Evolutionary conservation across 1,284 basidiomycete genomes (phyloP).

Genomic region (Heterobasidion irregulare): DNA sequence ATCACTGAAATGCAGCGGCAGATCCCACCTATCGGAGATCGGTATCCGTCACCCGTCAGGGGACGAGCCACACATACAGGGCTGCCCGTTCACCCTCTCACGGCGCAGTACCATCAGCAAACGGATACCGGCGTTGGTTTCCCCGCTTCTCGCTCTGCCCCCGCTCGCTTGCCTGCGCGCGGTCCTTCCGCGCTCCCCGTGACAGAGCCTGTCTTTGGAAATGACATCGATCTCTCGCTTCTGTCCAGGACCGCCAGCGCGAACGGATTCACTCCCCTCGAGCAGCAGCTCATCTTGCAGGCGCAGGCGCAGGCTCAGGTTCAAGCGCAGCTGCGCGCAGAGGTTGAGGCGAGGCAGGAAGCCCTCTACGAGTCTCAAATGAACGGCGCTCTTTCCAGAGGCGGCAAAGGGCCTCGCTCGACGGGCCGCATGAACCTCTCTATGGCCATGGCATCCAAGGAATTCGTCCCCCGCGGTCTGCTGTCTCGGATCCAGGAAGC

Average conservation of each 20-base stretch:
- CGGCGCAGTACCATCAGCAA: conserved; percentile 6
- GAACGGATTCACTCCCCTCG: conserved; percentile 57
- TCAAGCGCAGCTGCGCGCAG: conserved; percentile 15
- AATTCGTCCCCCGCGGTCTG: conserved; percentile 12
- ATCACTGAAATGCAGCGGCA: conserved; percentile 8
- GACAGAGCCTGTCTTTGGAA: conserved; percentile 7
- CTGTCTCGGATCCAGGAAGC: conserved; percentile 4
- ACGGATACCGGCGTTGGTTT: not conserved
- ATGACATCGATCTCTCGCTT: conserved; percentile 12
- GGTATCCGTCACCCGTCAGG: not conserved
- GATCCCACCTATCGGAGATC: not conserved
- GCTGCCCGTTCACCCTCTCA: conserved; percentile 12
- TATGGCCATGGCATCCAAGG: conserved; percentile 8
- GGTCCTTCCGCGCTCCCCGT: not conserved
- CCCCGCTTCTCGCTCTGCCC: conserved; percentile 1
- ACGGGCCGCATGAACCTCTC: conserved; percentile 6
- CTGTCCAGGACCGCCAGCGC: conserved; percentile 13
- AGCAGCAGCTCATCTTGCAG: conserved; percentile 55
- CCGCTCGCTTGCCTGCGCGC: conserved; percentile 5
- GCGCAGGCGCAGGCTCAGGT: conserved; percentile 21
- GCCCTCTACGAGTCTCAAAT: conserved; percentile 8
- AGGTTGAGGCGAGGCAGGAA: conserved; percentile 8
- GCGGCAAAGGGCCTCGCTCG: conserved; percentile 2
- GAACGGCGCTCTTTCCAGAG: conserved; percentile 1
- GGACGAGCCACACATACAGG: not conserved